Evolutionary conservation across 345 rosid genomes (phyloP).

Genomic region (Lumnitzera littorea): DNA sequence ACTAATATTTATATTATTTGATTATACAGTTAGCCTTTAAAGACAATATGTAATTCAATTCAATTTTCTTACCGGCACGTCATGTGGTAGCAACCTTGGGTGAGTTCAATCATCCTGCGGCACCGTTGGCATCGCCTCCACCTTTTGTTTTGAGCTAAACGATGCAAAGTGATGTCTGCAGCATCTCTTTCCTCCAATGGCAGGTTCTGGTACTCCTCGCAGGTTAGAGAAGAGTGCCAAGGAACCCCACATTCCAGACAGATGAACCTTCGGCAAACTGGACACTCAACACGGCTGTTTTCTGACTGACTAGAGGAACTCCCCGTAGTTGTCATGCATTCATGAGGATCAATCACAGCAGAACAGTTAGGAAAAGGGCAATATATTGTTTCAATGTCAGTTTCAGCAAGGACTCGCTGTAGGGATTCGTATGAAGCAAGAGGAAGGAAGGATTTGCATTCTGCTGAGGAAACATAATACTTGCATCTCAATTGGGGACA

Average conservation of each 20-base stretch:
- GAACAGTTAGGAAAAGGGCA: conserved; percentile 90
- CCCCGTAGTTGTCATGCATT: conserved; percentile 60
- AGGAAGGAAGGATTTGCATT: conserved; percentile 73
- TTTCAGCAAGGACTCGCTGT: conserved; percentile 64
- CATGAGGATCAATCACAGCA: conserved; percentile 61
- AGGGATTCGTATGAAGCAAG: conserved; percentile 46
- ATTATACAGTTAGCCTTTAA: too few species aligned
- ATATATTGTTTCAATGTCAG: conserved; percentile 58
- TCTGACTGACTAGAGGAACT: conserved; percentile 77
- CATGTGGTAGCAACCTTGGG: conserved; percentile 95
- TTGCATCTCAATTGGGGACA: conserved; percentile 90
- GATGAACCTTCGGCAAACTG: conserved; percentile 75
- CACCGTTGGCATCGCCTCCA: conserved; percentile 96
- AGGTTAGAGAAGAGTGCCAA: conserved; percentile 83
- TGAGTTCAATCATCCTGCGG: conserved; percentile 84
- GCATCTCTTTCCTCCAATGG: conserved; percentile 84
- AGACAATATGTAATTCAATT: neutral
- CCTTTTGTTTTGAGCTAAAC: conserved; percentile 69
- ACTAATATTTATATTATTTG: too few species aligned
- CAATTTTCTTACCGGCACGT: conserved; percentile 68
- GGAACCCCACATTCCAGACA: conserved; percentile 90
- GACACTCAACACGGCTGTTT: conserved; percentile 70
- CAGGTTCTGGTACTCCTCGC: conserved; percentile 83
- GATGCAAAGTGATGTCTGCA: conserved; percentile 75
- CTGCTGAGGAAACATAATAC: conserved; percentile 49